Percentiles rank a stretch among this genome's conserved stretches.
Evolutionary conservation across 176 grass and related monocot genomes (phyloP).

Genomic region (Secale cereale): DNA sequence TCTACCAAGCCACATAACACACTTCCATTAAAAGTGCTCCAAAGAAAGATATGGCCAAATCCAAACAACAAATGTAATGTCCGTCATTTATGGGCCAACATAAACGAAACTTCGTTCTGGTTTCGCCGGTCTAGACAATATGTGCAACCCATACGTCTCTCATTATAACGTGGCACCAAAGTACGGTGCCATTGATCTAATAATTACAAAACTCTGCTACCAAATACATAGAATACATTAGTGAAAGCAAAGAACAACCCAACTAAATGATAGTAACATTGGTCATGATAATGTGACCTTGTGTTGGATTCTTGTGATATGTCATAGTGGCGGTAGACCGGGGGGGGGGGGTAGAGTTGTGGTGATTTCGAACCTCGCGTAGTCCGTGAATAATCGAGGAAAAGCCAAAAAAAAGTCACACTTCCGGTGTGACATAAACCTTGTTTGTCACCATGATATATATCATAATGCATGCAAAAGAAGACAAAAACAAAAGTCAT

Average conservation of each 20-base stretch:
- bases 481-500: neutral
- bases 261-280: neutral
- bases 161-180: no score
- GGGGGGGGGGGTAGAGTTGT: no score
- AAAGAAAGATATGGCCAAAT: neutral
- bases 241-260: neutral
- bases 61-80: neutral
- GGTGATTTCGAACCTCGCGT: neutral
- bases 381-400: neutral
- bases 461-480: neutral
- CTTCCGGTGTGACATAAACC: no score
- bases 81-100: neutral
- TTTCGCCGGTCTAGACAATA: neutral
- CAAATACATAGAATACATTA: neutral
- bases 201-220: neutral
- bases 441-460: neutral
- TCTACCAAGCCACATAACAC: no score
- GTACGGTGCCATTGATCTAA: neutral
- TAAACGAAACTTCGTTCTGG: neutral
- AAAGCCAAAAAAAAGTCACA: neutral
- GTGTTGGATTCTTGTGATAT: neutral
- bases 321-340: neutral
- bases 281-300: neutral
- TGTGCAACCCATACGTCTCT: accelerated
- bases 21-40: neutral